phyloP scores from a whole-genome alignment of 2,329 filamentous ascomycete species.

The Paecilomyces variotii region DNA sequence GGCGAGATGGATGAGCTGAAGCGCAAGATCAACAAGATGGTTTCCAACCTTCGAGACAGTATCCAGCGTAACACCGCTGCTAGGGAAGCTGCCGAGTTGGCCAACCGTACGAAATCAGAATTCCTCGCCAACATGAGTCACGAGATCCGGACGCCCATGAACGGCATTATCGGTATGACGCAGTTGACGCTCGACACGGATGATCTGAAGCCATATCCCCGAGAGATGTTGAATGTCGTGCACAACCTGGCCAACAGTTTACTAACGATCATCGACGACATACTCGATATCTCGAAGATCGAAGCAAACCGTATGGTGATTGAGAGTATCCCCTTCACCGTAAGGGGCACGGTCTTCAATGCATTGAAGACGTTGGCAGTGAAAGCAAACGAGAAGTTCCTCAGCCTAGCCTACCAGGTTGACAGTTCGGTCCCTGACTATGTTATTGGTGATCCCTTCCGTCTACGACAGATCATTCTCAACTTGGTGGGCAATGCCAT shows the following conservation, averaged over 20 bases:
- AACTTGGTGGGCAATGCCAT: slow-evolving; percentile 94
- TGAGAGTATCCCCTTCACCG: slow-evolving; percentile 88
- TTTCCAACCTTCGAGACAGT: slow-evolving; percentile 82
- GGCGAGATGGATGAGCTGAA: slow-evolving; percentile 98
- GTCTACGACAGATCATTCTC: slow-evolving; percentile 84
- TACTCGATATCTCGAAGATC: slow-evolving; percentile 60
- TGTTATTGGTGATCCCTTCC: slow-evolving; percentile 87
- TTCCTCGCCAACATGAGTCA: slow-evolving; percentile 97
- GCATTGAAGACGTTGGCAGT: slow-evolving; percentile 90
- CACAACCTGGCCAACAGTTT: slow-evolving; percentile 90
- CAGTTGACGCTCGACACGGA: slow-evolving; percentile 88
- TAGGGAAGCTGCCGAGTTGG: slow-evolving; percentile 83
- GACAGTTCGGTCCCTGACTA: slow-evolving; percentile 87
- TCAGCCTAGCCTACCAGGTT: slow-evolving; percentile 83
- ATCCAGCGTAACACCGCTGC: slow-evolving; percentile 92
- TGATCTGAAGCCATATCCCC: slow-evolving; percentile 80
- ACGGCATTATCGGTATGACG: slow-evolving; percentile 94
- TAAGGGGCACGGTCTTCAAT: slow-evolving; percentile 88
- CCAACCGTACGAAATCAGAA: slow-evolving; percentile 94
- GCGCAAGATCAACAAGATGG: slow-evolving; percentile 97
- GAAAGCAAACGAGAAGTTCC: slow-evolving; percentile 88
- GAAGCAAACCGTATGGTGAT: slow-evolving; percentile 94
- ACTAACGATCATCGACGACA: slow-evolving; percentile 83
- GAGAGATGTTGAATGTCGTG: slow-evolving; percentile 94
- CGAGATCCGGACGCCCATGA: slow-evolving; percentile 92